Evolutionary conservation across 371 early-diverging fungal species (phyloP).

Genomic region (Globomyces sp.): DNA sequence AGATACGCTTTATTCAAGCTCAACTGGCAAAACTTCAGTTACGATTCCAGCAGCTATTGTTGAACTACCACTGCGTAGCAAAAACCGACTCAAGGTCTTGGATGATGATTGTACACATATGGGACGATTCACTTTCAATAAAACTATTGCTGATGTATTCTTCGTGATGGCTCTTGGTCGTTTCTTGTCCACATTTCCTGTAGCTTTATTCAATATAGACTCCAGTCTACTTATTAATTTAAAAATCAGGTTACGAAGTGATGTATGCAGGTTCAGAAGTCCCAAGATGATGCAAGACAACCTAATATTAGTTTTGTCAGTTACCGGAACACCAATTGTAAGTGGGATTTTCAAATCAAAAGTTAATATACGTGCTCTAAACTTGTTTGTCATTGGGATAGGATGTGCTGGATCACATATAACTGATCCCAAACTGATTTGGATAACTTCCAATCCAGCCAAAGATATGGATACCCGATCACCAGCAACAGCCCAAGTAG

Average conservation of each 20-base stretch:
- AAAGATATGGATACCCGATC: constrained; percentile 82
- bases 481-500: constrained; percentile 90
- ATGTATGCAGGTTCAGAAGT: constrained; percentile 14
- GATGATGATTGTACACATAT: constrained; percentile 84
- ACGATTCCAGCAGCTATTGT: constrained; percentile 92
- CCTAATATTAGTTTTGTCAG: too few species aligned
- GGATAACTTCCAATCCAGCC: constrained; percentile 67
- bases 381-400: constrained; percentile 68
- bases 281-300: constrained; percentile 14
- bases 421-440: constrained; percentile 68
- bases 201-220: constrained; percentile 72
- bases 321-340: constrained; percentile 84
- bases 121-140: constrained; percentile 65
- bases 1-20: too few species aligned
- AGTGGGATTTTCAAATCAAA: constrained; percentile 88
- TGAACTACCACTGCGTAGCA: constrained; percentile 79
- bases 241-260: constrained; percentile 4
- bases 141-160: constrained; percentile 78
- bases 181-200: constrained; percentile 78
- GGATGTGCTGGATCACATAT: constrained; percentile 66
- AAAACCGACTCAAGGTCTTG: constrained; percentile 86
- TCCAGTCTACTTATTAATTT: constrained; percentile 49
- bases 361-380: constrained; percentile 85
- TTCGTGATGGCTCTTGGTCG: constrained; percentile 80
- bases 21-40: not conserved